These are phyloP conservation scores for Fusarium circinatum DNA, from an alignment of 2,329 filamentous ascomycete genomes.

Conservation along the genomic window DNA sequence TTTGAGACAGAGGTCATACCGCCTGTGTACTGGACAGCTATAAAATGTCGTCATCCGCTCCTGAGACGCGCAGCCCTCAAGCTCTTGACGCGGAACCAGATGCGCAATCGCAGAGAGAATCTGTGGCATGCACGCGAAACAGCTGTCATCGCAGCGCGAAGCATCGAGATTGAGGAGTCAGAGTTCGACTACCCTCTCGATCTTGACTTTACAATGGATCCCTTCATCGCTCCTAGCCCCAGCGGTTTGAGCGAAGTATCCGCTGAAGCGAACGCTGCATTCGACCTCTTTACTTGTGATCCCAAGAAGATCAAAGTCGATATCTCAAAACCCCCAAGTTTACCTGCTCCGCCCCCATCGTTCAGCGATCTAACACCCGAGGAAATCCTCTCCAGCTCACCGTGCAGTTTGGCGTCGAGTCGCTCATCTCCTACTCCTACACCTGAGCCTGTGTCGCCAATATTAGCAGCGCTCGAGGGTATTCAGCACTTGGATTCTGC, in stretches of 20 bases:
- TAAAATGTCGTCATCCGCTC: slow-evolving; percentile 55
- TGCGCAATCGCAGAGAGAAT: slow-evolving; percentile 51
- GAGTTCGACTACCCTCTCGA: not conserved
- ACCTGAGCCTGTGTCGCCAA: slow-evolving; percentile 17
- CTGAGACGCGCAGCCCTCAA: slow-evolving; percentile 52
- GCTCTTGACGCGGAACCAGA: slow-evolving; percentile 48
- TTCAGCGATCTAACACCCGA: slow-evolving; percentile 35
- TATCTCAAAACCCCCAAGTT: slow-evolving; percentile 9
- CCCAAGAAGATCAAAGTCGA: slow-evolving; percentile 22
- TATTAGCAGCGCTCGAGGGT: slow-evolving; percentile 24
- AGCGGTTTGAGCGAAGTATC: not conserved
- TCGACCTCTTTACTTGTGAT: not conserved
- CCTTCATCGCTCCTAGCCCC: not conserved
- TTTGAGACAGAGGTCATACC: slow-evolving; percentile 57
- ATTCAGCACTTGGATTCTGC: slow-evolving; percentile 29
- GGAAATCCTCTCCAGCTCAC: not conserved
- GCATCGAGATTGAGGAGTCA: slow-evolving; percentile 52
- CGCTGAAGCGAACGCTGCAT: not conserved
- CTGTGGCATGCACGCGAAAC: slow-evolving; percentile 51
- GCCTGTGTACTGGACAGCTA: slow-evolving; percentile 54
- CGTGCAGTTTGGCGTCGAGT: not conserved
- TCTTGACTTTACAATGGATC: not conserved
- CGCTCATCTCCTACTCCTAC: slow-evolving; percentile 5
- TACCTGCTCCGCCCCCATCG: slow-evolving; percentile 4
- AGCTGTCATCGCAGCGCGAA: slow-evolving; percentile 47